Evolutionary conservation across 768 basidiomycete species (phyloP), one percentile per base, ranked within the genome.

Genomic region (Leccinum arenicola): DNA sequence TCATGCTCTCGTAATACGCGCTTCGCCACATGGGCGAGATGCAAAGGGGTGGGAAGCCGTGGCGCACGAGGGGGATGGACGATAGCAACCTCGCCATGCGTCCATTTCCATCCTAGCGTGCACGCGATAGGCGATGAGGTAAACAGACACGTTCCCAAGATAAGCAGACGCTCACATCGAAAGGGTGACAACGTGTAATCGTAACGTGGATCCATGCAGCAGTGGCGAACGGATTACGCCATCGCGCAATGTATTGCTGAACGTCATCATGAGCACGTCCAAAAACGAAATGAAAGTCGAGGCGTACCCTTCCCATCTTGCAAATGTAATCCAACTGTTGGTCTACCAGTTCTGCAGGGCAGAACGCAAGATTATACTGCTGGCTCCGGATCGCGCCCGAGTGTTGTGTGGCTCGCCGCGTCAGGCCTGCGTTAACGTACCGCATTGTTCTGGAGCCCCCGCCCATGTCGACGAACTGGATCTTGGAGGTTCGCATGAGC

Each of bases 181-280:
- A 74, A 0, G 73, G 73, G 35, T 75, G 73, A 52, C 73, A 75
- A 2, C 73, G 66, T 17, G 70, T 73, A 50, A 74, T 66, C 3
- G 74, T 71, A 6, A 74, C 66, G 25, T 74, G 73, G 11, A 74
- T 56, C 73, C 73, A 74, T 8, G 73, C 71, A 11, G 74, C 72
- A 2, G 74, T 73, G 14, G 74, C 73, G 51, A 74, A 75, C 10
- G 73, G 73, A 55, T 75, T 74, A 17, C 74, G 66, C 74, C 73
- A 75, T 40, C 70, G 66, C 4, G 71, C 72, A 49, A 74, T 71
- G 56, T 74, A 75, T 74, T 75, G 74, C 73, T 75, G 15, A 49
- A 31, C 3, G 8, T 12, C 4, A 33, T 27, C 11, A 38, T 25
- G 17, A 55, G 53, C 14, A 38, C 23, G 6, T 40, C 43, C 25